These are phyloP conservation scores for Serendipita sp. DNA, from an alignment of 768 basidiomycete genomes.

Conservation along the genomic window DNA sequence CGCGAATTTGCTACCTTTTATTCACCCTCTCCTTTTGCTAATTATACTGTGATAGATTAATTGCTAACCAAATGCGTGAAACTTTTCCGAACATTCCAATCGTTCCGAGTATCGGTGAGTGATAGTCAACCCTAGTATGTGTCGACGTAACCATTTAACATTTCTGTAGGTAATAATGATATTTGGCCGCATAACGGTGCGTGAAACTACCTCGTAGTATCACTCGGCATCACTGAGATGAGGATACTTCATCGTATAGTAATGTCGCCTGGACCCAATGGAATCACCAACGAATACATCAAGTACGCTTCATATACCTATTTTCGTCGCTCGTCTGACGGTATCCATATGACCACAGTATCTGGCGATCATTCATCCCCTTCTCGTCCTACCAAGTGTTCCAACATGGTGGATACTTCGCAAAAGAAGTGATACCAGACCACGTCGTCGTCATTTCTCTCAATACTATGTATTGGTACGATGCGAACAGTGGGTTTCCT, in stretches of 20 bases:
- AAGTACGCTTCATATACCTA: conserved; percentile 30
- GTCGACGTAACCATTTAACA: not conserved
- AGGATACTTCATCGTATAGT: not conserved
- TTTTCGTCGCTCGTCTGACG: not conserved
- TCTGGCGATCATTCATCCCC: conserved; percentile 73
- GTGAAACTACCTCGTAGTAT: not conserved
- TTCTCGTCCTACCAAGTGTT: conserved; percentile 66
- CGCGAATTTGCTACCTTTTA: not conserved
- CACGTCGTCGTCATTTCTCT: conserved; percentile 64
- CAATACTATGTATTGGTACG: conserved; percentile 86
- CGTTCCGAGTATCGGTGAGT: conserved; percentile 60
- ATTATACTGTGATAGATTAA: conserved; percentile 16
- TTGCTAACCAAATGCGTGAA: conserved; percentile 54
- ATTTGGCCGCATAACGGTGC: conserved; percentile 48
- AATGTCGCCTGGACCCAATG: conserved; percentile 40
- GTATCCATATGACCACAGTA: conserved; percentile 24
- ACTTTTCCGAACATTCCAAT: conserved; percentile 63
- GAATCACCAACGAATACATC: conserved; percentile 49
- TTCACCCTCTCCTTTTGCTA: not conserved
- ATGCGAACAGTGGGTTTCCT: conserved; percentile 61
- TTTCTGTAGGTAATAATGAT: conserved; percentile 68
- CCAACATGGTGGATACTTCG: conserved; percentile 73
- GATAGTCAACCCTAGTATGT: not conserved
- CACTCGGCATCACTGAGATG: no score
- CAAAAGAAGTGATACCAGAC: conserved; percentile 63